Base-by-base conservation (phyloP, 2,329 filamentous ascomycete genomes). In the Diplodia scrobiculata region DNA sequence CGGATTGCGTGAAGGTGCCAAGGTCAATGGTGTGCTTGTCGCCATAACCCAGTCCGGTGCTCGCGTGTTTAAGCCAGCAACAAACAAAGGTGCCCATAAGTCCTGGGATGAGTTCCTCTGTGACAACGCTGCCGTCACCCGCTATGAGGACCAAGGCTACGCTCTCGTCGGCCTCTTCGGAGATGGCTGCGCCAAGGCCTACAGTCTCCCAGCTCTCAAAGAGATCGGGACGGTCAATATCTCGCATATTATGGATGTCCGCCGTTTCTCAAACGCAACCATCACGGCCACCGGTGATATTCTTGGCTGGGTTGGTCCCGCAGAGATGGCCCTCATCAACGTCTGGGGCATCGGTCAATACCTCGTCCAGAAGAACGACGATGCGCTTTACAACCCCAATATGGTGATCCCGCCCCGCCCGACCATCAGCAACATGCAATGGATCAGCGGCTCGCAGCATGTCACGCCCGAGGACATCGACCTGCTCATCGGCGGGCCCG, bases 401-500 rank as follows among this genome's bases (percentile, higher is more conserved):
- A 84, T 91, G 0, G 74, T 85, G 17, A 84, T 90, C 25, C 94
- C 93, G 1, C 84, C 91, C 13, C 87, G 95, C 1, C 95, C 95
- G 0, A 97, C 92, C 0, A 99, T 99, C 68, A 96, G 91, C 21
- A 97, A 96, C 72, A 79, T 99, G 45, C 92, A 98, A 78, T 99
- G 95, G 95, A 92, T 99, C 63, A 90, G 92, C 0, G 95, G 95
- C 3, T 98, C 94, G 1, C 94, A 97, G 77, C 90, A 96, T 72
- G 85, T 99, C 53, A 92, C 91, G 1, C 89, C 91, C 0, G 84
- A 88, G 1, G 95, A 99, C 72, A 87, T 99, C 73, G 95, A 98
- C 73, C 79, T 97, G 1, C 82, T 99, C 1, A 95, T 99, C 67
- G 92, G 94, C 60, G 94, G 94, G 0, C 89, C 92, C 1, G 90